Base-by-base conservation (phyloP, 768 basidiomycete species). In the Hysterangium stoloniferum region DNA sequence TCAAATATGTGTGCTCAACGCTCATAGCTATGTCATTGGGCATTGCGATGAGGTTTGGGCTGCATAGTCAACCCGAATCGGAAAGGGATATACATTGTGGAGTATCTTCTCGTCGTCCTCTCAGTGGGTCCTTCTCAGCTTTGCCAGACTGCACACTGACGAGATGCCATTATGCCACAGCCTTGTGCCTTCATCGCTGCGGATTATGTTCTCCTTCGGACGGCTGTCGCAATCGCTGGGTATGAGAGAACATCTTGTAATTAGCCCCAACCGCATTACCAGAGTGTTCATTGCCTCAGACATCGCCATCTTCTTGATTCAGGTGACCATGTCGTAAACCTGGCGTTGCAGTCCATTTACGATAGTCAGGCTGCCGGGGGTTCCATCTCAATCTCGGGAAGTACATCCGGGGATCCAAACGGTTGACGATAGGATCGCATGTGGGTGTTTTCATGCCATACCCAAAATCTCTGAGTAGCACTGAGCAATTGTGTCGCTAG, bases 121-220 rank as follows among this genome's bases (percentile, higher is more conserved):
- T 77, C 79, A 4, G 80, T 77, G 50, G 48, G 71, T 62, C n/a
- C 7, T 27, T 32, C 12, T 44, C 24, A 19, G 34, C 3, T 35
- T 24, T 54, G n/a, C 8, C 45, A 40, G 24, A 6, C 19, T 19
- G 13, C 28, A 22, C 42, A 34, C 17, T 6, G 25, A 40, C 12
- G 42, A 33, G 17, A 15, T 24, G 31, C 35, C 11, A 27, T 55
- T 15, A 20, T 47, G 41, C 9, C 42, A 6, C 45, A 81, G 79
- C 84, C 84, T 4, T 87, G 86, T 59, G 84, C 81, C 24, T 86
- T 86, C 65, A 80, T 84, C 54, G 80, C 80, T 4, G 74, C 79
- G 12, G 73, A 80, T 58, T 86, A 87, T 57, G 66, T 84, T 49
- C 70, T 85, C 17, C 72, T 86, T 86, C 1, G 81, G 82, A 8